Base-by-base conservation (phyloP, 2,329 filamentous ascomycete species). In the Diaporthe citrichinensis region DNA sequence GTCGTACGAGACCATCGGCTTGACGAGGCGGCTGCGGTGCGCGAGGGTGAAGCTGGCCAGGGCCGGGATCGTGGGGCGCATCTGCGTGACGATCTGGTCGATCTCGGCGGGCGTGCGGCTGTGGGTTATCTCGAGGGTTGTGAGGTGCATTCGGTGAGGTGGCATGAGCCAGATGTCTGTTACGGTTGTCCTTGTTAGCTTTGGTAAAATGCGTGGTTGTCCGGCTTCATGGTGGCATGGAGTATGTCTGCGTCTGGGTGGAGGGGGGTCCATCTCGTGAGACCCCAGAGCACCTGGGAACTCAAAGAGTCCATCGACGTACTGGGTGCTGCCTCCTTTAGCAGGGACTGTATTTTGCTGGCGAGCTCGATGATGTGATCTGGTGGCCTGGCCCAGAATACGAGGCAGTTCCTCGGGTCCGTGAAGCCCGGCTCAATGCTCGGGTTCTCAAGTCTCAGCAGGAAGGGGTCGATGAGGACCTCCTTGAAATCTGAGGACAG, bases 321-420 rank as follows among this genome's bases (percentile, higher is more conserved):
- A 97, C 95, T 90, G 49, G 95, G 94, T 20, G 93, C 92, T 28
- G 91, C 88, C 28, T 87, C 84, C 74, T 88, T 86, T 65, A 97
- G 86, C 80, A 91, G 88, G 68, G 88, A 83, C 83, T 98, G 96
- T 41, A 98, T 85, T 74, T 89, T 88, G 2, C 86, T 84, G 3
- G 96, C 91, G 75, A 98, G 85, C 28, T 89, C 85, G 61, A 93
- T 87, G 25, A 98, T 87, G 78, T 93, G 91, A 61, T 90, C 85
- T 0, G 96, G 94, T 23, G 96, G 96, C 9, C 96, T 89, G 4
- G 94, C 95, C 95, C 95, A 98, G 81, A 98, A 92, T 0, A 95
- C 94, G 15, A 98, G 87, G 81, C 96, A 97, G 80, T 98, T 89
- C 55, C 96, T 88, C 57, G 91, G 90, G 82, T 98, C 96, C 71